Base-by-base conservation (phyloP, 2,329 filamentous ascomycete genomes). In the Hymenotorrendiella dingleyae region DNA sequence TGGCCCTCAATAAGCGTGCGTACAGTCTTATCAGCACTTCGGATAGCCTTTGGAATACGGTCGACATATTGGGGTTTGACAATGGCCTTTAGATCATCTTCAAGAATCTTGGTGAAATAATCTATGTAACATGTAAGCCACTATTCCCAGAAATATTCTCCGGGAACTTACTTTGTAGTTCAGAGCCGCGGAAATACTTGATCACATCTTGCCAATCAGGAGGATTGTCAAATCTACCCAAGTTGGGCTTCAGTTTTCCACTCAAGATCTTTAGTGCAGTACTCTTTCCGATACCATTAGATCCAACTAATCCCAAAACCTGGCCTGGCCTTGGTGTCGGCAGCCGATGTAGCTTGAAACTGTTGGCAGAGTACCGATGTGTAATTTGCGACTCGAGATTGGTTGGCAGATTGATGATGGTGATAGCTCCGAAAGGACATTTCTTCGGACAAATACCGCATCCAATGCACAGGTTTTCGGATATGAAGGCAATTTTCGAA, bases 381-480 rank as follows among this genome's bases (percentile, higher is more conserved):
- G 93, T 97, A 62, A 98, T 89, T 67, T 97, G 86, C 54, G 85
- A 94, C 69, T 98, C 93, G 67, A 98, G 84, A 71, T 98, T 98
- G 66, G 93, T 98, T 57, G 94, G 93, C 75, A 98, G 73, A 74
- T 98, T 98, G 88, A 98, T 98, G 68, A 98, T 98, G 67, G 91
- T 94, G 70, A 98, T 98, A 60, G 93, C 93, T 63, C 90, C 85
- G 69, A 98, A 98, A 12, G 93, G 93, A 67, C 93, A 98, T 69
- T 97, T 97, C 75, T 98, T 98, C 33, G 91, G 89, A 68, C 94
- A 98, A 72, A 98, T 98, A 82, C 93, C 94, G 64, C 94, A 98
- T 68, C 93, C 93, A 61, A 97, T 96, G 66, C 91, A 96, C 50
- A 96, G 80, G 52, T 80, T 81, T 68, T 98, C 93, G 54, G 91